Evolutionary conservation across 1,139 yeast species (phyloP).

Genomic region (Hyphopichia khmerensis): DNA sequence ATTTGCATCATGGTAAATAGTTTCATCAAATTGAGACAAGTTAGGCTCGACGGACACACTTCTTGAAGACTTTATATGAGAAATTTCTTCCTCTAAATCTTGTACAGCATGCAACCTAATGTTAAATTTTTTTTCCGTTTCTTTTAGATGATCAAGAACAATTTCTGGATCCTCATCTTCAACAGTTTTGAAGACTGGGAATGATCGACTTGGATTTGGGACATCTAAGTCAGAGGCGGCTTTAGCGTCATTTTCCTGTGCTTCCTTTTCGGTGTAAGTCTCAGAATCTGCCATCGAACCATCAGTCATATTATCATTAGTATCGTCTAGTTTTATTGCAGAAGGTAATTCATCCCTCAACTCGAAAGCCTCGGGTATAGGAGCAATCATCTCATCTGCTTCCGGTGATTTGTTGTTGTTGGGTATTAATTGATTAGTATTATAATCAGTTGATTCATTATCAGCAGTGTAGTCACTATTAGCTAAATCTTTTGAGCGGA

Average conservation of each 20-base stretch:
- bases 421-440: not conserved
- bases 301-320: constrained; percentile 22
- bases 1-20: constrained; percentile 1
- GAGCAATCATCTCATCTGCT: constrained; percentile 10
- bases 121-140: constrained; percentile 32
- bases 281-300: constrained; percentile 29
- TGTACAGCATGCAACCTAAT: constrained; percentile 31
- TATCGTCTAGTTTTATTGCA: constrained; percentile 11
- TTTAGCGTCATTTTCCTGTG: constrained; percentile 3
- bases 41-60: not conserved
- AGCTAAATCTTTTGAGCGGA: not conserved
- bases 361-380: constrained; percentile 19
- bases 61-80: constrained; percentile 2
- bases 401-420: constrained; percentile 1
- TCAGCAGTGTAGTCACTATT: constrained; percentile 20
- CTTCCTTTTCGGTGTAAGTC: constrained; percentile 3
- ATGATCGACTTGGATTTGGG: constrained; percentile 6
- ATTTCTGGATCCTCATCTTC: constrained; percentile 31
- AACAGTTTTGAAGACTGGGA: constrained; percentile 32
- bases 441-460: constrained; percentile 12
- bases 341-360: constrained; percentile 9
- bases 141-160: constrained; percentile 26
- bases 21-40: not conserved
- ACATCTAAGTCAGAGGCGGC: not conserved
- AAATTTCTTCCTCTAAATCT: constrained; percentile 24